A percentile compares a stretch with the other conserved stretches of the same genome.
phyloP scores from a whole-genome alignment of 208 protist species.

The Trypanosoma conorhini region DNA sequence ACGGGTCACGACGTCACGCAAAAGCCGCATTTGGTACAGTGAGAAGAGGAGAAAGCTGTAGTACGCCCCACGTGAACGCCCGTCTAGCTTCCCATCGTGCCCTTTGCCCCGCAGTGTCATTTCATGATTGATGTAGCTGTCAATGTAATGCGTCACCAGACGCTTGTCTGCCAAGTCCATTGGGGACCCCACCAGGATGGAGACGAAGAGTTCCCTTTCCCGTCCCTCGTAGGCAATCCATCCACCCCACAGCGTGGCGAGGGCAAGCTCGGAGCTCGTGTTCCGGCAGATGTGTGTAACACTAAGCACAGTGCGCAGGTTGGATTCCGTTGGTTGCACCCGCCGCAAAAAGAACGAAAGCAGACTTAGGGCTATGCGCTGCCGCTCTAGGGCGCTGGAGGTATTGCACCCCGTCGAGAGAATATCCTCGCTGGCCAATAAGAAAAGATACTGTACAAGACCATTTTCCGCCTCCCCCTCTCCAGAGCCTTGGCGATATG shows the following conservation, averaged over 20 bases:
- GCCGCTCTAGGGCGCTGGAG: background rate
- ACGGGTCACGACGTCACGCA: background rate
- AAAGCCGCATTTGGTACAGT: conserved; percentile 26
- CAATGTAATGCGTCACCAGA: conserved; percentile 25
- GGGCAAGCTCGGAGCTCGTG: conserved; percentile 7
- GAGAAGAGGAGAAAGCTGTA: conserved; percentile 35
- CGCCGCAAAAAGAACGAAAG: conserved; percentile 18
- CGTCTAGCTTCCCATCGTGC: conserved; percentile 4
- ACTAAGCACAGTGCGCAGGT: conserved; percentile 15
- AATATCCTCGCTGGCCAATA: conserved; percentile 16
- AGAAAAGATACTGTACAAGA: conserved; percentile 24
- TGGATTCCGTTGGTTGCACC: conserved; percentile 17
- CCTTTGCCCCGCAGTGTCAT: conserved; percentile 5
- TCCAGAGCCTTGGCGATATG: background rate
- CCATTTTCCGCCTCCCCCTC: background rate
- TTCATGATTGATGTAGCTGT: conserved; percentile 26
- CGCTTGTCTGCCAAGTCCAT: conserved; percentile 26
- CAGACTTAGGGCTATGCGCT: conserved; percentile 21
- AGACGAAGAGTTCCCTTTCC: conserved; percentile 28
- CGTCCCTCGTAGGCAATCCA: conserved; percentile 33
- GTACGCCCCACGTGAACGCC: conserved; percentile 16
- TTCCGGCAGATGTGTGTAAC: conserved; percentile 22
- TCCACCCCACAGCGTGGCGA: conserved; percentile 28
- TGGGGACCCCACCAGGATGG: conserved; percentile 19
- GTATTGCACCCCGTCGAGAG: conserved; percentile 2